Conservation (phyloP, 2,329 filamentous ascomycete species). For the Acrodontium crateriforme region DNA sequence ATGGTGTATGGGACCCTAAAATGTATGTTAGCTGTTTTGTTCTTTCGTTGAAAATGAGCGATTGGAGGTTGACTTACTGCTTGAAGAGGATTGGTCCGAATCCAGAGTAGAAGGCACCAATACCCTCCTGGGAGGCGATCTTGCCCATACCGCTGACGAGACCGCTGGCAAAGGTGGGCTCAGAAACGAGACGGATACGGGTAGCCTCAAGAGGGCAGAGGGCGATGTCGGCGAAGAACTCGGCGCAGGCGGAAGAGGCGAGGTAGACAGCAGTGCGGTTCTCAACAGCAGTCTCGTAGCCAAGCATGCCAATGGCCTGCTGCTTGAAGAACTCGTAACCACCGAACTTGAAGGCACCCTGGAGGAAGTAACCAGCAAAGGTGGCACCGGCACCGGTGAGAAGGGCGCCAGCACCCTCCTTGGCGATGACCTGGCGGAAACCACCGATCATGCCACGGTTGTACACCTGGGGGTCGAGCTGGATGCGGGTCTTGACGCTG, state of each 20-base stretch:
- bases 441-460: conserved; percentile 77
- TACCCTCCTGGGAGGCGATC: conserved; percentile 69
- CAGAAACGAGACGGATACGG: conserved; percentile 81
- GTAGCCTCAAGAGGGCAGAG: conserved; percentile 85
- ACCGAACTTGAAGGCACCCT: conserved; percentile 87
- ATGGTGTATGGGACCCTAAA: conserved; percentile 89
- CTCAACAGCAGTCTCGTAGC: conserved; percentile 61
- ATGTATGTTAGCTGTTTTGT: no score
- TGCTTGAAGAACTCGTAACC: conserved; percentile 96
- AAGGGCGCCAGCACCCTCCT: conserved; percentile 75
- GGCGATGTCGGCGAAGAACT: conserved; percentile 59
- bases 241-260: conserved; percentile 45
- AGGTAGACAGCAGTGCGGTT: conserved; percentile 74
- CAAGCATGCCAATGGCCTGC: conserved; percentile 68
- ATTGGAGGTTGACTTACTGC: conserved; percentile 37
- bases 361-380: conserved; percentile 82
- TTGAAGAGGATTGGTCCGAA: conserved; percentile 82
- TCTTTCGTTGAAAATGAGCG: neutral
- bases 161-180: conserved; percentile 72
- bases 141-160: conserved; percentile 68
- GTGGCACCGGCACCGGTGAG: conserved; percentile 77
- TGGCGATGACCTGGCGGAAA: conserved; percentile 72
- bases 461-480: conserved; percentile 81
- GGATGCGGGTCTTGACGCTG: conserved; percentile 91
- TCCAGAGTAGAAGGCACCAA: conserved; percentile 79